These are phyloP conservation scores for Phaeosphaeria sp. DNA, from an alignment of 2,329 filamentous ascomycete genomes.

Conservation along the genomic window DNA sequence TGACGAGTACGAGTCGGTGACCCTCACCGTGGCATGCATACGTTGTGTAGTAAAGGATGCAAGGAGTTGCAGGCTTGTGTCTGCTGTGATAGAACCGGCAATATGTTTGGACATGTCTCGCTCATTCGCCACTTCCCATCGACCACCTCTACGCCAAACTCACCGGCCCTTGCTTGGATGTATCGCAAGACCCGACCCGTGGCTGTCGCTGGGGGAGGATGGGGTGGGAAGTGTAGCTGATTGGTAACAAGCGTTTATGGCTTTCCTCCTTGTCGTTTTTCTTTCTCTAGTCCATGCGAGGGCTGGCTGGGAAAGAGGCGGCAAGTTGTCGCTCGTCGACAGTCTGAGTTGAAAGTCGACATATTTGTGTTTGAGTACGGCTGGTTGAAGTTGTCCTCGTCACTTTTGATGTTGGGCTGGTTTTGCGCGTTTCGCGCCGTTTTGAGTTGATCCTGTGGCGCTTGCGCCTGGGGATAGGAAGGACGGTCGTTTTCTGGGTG, in stretches of 20 bases:
- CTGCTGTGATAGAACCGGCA: constrained; percentile 48
- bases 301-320: constrained; percentile 9
- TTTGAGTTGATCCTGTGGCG: constrained; percentile 42
- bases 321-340: constrained; percentile 5
- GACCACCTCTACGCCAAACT: constrained; percentile 30
- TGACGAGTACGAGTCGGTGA: constrained; percentile 22
- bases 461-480: constrained; percentile 35
- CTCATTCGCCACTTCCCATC: constrained; percentile 43
- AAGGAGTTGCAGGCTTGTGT: constrained; percentile 27
- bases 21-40: constrained; percentile 31
- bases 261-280: constrained; percentile 40
- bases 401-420: constrained; percentile 49
- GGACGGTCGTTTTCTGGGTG: constrained; percentile 15
- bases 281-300: constrained; percentile 16
- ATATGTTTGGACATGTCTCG: constrained; percentile 51
- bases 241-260: constrained; percentile 50
- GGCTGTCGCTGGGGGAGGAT: constrained; percentile 42
- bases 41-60: constrained; percentile 31
- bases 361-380: constrained; percentile 44
- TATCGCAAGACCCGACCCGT: constrained; percentile 45
- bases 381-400: constrained; percentile 47
- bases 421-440: constrained; percentile 41
- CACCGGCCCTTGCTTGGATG: constrained; percentile 43
- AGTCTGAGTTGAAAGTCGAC: constrained; percentile 44
- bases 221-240: constrained; percentile 43